Base-by-base conservation (phyloP, 192 early-diverging fungal species). In the Coemansia sp. region DNA sequence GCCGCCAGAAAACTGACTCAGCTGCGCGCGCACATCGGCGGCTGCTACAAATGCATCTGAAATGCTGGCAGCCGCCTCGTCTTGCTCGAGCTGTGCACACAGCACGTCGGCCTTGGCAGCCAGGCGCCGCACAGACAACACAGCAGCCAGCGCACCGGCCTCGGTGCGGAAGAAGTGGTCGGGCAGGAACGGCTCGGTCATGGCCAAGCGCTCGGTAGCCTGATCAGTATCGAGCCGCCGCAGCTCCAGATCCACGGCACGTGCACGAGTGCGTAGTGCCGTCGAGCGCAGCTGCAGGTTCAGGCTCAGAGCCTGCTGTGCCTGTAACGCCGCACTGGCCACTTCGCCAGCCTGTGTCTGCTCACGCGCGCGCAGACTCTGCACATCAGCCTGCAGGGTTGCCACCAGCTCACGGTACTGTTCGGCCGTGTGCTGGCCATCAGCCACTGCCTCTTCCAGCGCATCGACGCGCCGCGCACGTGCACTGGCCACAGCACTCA, bases 171-270 rank as follows among this genome's bases (percentile, higher is more conserved):
- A 91, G 71, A 95, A 96, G 10, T 89, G 82, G 48, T 92, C 91
- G 0, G 96, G 93, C 56, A 96, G 71, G 65, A 92, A 98, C 11
- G 91, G 86, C 84, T 91, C 69, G 4, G 79, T 56, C 58, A 75
- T 68, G 7, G 29, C 43, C 10, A 85, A 59, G 45, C 92, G 87
- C 70, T 92, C 88, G 1, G 82, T 83, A 1, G 92, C 93, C 74
- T 98, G 94, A 4, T 84, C 73, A 21, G 89, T 92, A 16, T 98
- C 94, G 17, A 98, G 74, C 47, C 91, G 90, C 11, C 91, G 87
- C 58, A 98, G 77, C 61, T 96, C 94, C 38, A 96, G 75, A 76
- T 98, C 96, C 39, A 98, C 89, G 12, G 91, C 85, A 78, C 92
- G 93, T 19, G 94, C 91, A 65, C 93, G 89, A 4, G 91, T 87